Conservation (phyloP, 2,329 filamentous ascomycete species). For the Cladosporium oxysporum region DNA sequence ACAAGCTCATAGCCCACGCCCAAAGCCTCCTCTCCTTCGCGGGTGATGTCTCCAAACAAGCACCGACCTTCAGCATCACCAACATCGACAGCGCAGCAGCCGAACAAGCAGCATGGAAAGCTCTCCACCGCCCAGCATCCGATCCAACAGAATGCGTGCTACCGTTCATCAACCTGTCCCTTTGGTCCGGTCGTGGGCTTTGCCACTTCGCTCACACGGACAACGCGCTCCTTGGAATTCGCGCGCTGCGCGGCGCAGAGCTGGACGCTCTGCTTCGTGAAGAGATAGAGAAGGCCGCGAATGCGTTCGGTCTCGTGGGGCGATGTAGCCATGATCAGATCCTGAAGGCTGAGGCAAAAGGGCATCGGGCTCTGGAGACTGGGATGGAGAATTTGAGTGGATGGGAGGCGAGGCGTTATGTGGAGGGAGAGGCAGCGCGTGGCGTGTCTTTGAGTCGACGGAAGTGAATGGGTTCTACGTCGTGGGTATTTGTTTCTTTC, state of each 20-base stretch:
- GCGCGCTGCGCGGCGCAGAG: neutral
- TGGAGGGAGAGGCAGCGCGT: neutral
- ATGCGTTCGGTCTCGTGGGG: neutral
- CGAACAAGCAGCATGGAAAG: neutral
- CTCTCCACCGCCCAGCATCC: neutral
- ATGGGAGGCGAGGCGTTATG: neutral
- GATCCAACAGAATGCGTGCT: neutral
- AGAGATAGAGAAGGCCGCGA: neutral
- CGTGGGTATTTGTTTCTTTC: neutral
- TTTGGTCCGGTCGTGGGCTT: neutral
- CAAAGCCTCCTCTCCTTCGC: neutral
- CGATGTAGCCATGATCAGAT: neutral
- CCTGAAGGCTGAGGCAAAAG: neutral
- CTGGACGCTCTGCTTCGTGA: neutral
- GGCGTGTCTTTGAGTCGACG: neutral
- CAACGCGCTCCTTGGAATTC: neutral
- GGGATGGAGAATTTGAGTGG: neutral
- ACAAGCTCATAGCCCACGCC: neutral
- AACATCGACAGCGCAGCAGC: neutral
- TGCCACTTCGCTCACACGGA: neutral
- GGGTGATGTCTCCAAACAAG: too few relatives aligned
- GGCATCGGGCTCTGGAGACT: neutral
- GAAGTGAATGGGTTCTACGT: neutral
- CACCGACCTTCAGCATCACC: neutral
- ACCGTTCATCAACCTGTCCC: neutral